Evolutionary conservation across 768 basidiomycete species (phyloP), one percentile per base, ranked within the genome.

Genomic region (Lactifluus hygrophoroides): DNA sequence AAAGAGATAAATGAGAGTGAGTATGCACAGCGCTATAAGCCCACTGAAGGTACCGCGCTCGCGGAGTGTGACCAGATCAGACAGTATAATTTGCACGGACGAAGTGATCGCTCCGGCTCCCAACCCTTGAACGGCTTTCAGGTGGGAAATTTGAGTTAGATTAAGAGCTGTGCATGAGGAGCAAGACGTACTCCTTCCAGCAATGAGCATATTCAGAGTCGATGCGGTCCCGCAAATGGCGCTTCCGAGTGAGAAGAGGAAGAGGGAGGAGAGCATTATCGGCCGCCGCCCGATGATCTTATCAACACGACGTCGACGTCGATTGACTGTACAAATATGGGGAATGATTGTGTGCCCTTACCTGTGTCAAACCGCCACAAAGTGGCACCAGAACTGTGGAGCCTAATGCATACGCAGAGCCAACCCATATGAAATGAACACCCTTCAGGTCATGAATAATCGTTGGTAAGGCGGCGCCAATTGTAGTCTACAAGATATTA

Each of bases 141-240:
- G 4, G 17, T 19, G 13, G 17, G 5, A 27, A 14, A n/a, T 34
- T 25, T 30, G 17, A 30, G 17, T 5, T 37, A 45, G 21, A 23
- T 10, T 16, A 35, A 25, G 16, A 16, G 16, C 14, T 5, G 5
- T 34, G 30, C 19, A 13, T 9, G 19, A 38, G 19, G 6, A 27
- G 34, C 45, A 21, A n/a, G 32, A 54, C 64, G 44, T 27, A 61
- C 64, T 46, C 38, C 74, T 62, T 1, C 71, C 71, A 2, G 67
- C 68, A 38, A 74, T 75, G 1, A 73, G 58, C 65, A 70, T 68
- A 9, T 57, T 63, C 67, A 74, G 69, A 48, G 32, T 68, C 25
- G 63, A 62, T 1, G 73, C 69, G 0, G 71, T 67, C 0, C 74
- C 75, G 13, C 66, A 70, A 1, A 77, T 45, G 2, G 70, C 68